Conservation (phyloP, 352 stramenopile species). For the Globisporangium paddicum region DNA sequence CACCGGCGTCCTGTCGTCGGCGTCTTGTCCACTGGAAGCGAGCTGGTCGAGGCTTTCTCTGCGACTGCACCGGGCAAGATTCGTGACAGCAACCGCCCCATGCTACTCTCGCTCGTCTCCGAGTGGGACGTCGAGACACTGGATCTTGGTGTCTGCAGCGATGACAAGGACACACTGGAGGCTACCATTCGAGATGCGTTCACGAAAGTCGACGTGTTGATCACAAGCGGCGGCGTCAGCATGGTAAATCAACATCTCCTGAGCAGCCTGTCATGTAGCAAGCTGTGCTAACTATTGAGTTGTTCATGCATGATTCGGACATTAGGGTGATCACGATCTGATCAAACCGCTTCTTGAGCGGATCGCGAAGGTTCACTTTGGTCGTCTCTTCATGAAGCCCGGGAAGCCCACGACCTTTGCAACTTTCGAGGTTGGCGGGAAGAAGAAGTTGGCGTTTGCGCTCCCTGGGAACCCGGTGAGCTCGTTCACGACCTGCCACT, state of each 20-base stretch:
- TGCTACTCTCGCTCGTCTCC: slow-evolving; percentile 75
- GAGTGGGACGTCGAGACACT: slow-evolving; percentile 42
- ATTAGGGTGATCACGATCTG: slow-evolving; percentile 92
- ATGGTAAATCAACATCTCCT: slow-evolving; percentile 43
- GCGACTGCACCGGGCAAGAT: slow-evolving; percentile 73
- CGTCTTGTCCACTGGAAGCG: slow-evolving; percentile 94
- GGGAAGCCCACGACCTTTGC: slow-evolving; percentile 98
- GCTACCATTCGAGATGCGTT: slow-evolving; percentile 39
- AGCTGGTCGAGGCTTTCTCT: slow-evolving; percentile 80
- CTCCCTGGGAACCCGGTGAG: slow-evolving; percentile 97
- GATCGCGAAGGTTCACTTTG: slow-evolving; percentile 92
- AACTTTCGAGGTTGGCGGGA: slow-evolving; percentile 56
- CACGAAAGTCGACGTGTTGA: slow-evolving; percentile 84
- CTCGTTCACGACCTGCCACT: slow-evolving; percentile 91
- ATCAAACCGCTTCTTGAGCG: slow-evolving; percentile 89
- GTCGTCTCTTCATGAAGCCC: slow-evolving; percentile 96
- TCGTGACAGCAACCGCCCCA: slow-evolving; percentile 93
- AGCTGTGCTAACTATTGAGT: neutral
- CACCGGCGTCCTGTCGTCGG: slow-evolving; percentile 77
- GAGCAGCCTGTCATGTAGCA: neutral
- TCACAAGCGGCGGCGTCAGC: slow-evolving; percentile 95
- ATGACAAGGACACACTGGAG: slow-evolving; percentile 58
- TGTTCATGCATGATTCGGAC: neutral
- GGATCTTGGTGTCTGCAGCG: slow-evolving; percentile 71
- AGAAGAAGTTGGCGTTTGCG: slow-evolving; percentile 89